Percentiles rank a stretch among this genome's conserved stretches.
These are phyloP conservation scores for Cystofilobasidium bisporidii DNA, from an alignment of 768 basidiomycete species.

Conservation along the genomic window DNA sequence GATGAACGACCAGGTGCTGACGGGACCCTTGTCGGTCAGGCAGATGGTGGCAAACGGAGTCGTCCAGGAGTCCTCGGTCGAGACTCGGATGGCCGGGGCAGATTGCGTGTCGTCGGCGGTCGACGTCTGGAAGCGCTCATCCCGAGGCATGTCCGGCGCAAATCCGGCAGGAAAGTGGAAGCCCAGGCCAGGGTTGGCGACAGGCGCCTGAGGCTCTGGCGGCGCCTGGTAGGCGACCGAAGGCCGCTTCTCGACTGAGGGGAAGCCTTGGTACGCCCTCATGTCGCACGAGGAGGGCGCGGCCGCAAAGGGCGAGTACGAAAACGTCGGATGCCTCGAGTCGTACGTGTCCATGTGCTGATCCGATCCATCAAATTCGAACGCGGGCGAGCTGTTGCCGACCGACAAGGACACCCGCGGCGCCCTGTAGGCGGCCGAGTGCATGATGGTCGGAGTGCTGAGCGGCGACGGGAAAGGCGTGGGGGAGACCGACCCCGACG, in stretches of 20 bases:
- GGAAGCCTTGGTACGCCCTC: background rate
- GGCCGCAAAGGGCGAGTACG: background rate
- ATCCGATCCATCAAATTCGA: slow-evolving; percentile 3
- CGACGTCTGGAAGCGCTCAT: background rate
- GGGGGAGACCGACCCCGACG: background rate
- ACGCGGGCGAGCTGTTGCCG: background rate
- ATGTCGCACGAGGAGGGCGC: background rate
- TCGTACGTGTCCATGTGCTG: background rate
- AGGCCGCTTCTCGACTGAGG: background rate
- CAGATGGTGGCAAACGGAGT: background rate
- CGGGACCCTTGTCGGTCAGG: background rate
- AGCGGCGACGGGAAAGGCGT: background rate
- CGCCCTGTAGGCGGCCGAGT: background rate
- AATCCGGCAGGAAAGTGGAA: background rate
- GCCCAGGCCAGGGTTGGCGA: background rate
- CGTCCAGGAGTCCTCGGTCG: slow-evolving; percentile 1
- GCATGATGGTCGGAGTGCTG: background rate
- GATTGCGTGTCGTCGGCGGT: background rate
- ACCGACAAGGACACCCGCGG: background rate
- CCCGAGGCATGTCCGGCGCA: background rate
- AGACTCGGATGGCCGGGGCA: background rate
- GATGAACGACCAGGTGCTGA: background rate
- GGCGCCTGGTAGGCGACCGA: background rate
- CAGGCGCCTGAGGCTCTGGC: background rate
- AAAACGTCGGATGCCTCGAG: too few species aligned